phyloP scores from a whole-genome alignment of 495 filamentous ascomycete species.

The Chaetomidium leptoderma region DNA sequence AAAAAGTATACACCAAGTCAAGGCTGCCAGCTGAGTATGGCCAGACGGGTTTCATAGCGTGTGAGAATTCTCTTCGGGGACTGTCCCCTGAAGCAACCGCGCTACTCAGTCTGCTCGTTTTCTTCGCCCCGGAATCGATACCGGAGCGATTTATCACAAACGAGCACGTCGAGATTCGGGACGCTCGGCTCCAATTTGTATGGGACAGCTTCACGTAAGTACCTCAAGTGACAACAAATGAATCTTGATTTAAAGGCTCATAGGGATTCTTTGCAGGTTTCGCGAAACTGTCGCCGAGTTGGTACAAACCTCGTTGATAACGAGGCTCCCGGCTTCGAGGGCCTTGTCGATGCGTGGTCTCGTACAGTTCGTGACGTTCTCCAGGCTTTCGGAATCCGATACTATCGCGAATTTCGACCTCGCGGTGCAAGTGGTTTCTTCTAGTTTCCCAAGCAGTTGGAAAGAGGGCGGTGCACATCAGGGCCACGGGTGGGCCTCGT shows the following conservation, averaged over 20 bases:
- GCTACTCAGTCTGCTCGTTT: constrained; percentile 9
- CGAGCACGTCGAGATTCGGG: constrained; percentile 5
- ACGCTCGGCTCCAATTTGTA: neutral
- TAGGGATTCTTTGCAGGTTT: constrained; percentile 2
- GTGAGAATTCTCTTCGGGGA: constrained; percentile 6
- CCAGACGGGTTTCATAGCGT: constrained; percentile 6
- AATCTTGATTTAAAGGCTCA: neutral
- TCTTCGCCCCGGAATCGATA: constrained; percentile 9
- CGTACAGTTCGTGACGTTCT: constrained; percentile 12
- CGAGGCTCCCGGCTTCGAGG: constrained; percentile 6
- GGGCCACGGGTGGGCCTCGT: constrained; percentile 15
- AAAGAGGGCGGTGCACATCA: constrained; percentile 9
- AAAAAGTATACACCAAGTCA: constrained; percentile 9
- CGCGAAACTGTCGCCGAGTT: constrained; percentile 10
- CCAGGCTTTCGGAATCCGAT: neutral
- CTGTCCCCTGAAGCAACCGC: constrained; percentile 11
- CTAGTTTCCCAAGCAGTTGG: constrained; percentile 17
- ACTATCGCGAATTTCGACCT: constrained; percentile 4
- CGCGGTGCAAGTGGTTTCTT: constrained; percentile 10
- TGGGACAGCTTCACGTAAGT: constrained; percentile 11
- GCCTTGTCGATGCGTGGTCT: constrained; percentile 12
- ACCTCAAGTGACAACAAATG: neutral
- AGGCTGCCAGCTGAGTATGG: constrained; percentile 10
- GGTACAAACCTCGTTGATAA: constrained; percentile 14
- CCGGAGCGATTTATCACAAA: constrained; percentile 10